Conservation (phyloP, 129 eudicot genomes). For the Chrysanthemum lavandulifolium region DNA sequence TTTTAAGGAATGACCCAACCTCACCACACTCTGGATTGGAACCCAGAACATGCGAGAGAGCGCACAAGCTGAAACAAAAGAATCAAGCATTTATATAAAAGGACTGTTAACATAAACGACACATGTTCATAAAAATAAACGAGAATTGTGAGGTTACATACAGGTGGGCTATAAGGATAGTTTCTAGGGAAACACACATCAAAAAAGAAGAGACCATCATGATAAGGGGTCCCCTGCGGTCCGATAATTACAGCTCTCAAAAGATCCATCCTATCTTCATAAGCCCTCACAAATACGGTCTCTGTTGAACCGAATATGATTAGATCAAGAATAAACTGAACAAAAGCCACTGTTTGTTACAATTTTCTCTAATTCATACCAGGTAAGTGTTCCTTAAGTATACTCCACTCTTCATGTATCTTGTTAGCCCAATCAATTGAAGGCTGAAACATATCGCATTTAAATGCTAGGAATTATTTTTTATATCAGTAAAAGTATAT, state of each 20-base stretch:
- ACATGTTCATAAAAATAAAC: neutral
- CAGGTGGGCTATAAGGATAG: neutral
- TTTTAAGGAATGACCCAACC: neutral
- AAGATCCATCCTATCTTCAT: neutral
- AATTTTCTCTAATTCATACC: neutral
- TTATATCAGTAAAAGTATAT: too few species aligned
- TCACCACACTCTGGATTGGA: neutral
- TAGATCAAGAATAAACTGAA: neutral
- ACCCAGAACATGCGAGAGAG: neutral
- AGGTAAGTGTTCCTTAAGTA: slow-evolving; percentile 2
- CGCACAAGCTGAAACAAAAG: neutral
- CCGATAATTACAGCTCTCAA: neutral
- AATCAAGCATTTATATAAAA: neutral
- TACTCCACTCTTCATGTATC: neutral
- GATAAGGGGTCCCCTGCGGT: neutral
- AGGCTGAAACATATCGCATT: neutral
- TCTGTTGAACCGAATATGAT: neutral
- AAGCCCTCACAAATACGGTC: neutral
- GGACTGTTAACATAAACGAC: neutral
- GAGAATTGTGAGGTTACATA: neutral
- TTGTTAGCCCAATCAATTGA: neutral
- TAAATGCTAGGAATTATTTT: too few species aligned
- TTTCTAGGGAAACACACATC: neutral
- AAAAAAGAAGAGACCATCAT: neutral
- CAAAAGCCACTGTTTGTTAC: neutral